Evolutionary conservation across 2,329 filamentous ascomycete species (phyloP).

Genomic region (Pseudogymnoascus sp.): DNA sequence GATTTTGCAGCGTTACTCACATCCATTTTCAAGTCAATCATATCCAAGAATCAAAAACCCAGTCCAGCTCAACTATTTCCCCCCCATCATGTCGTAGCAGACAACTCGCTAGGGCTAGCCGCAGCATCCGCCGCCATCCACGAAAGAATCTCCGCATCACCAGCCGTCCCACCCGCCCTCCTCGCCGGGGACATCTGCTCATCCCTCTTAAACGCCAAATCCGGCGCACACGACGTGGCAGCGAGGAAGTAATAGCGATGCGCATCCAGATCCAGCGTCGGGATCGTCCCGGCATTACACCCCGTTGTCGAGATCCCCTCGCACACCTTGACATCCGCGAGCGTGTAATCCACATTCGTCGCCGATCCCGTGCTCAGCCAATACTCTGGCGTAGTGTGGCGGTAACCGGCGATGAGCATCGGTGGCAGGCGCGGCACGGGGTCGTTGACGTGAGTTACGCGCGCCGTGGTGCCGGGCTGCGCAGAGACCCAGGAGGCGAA

Average conservation of each 20-base stretch:
- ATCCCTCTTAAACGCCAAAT: constrained; percentile 8
- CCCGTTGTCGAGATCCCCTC: constrained; percentile 36
- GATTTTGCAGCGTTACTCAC: background rate
- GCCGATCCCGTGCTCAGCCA: constrained; percentile 40
- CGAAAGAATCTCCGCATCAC: background rate
- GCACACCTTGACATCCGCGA: constrained; percentile 39
- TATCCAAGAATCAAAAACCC: background rate
- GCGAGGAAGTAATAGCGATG: constrained; percentile 42
- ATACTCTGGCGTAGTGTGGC: constrained; percentile 62
- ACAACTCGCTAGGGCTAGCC: background rate
- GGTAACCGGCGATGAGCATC: constrained; percentile 45
- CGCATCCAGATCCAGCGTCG: constrained; percentile 35
- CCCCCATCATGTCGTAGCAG: background rate
- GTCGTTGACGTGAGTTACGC: constrained; percentile 59
- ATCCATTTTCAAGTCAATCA: background rate
- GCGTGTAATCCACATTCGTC: constrained; percentile 30
- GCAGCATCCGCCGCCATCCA: background rate
- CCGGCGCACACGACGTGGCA: constrained; percentile 33
- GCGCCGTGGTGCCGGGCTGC: constrained; percentile 47
- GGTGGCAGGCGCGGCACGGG: constrained; percentile 61
- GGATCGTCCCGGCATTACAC: constrained; percentile 42
- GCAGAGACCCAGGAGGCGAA: constrained; percentile 45
- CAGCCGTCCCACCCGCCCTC: background rate
- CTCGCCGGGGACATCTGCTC: background rate
- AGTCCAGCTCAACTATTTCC: background rate